phyloP scores from a whole-genome alignment of 345 rosid species.

The Luvunga scandens region DNA sequence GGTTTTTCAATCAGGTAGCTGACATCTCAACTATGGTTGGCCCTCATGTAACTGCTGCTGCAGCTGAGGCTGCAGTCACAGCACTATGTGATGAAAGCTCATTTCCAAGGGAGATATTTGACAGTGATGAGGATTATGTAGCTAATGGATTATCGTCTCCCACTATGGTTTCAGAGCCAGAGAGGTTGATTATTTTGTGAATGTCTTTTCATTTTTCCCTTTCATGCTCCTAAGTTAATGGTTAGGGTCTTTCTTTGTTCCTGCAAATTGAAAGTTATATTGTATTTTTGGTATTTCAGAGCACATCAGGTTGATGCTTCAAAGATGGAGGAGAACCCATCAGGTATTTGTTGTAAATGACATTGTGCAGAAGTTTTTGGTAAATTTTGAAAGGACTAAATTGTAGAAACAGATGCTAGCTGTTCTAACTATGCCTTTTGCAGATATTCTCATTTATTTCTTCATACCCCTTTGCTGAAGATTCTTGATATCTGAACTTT shows the following conservation, averaged over 20 bases:
- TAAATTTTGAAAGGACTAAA: neutral
- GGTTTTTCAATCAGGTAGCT: slow-evolving; percentile 41
- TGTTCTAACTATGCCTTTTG: neutral
- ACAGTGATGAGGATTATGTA: slow-evolving; percentile 28
- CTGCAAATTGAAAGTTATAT: slow-evolving; percentile 1
- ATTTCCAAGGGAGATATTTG: slow-evolving; percentile 71
- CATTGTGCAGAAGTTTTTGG: neutral
- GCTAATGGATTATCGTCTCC: slow-evolving; percentile 32
- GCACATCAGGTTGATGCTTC: slow-evolving; percentile 35
- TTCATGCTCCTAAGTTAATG: slow-evolving; percentile 1
- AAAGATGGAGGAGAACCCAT: slow-evolving; percentile 36
- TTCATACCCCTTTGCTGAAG: neutral
- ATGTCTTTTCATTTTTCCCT: neutral
- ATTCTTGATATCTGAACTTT: neutral
- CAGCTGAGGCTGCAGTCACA: slow-evolving; percentile 78
- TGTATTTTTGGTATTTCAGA: slow-evolving; percentile 34
- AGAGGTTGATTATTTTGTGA: slow-evolving; percentile 38
- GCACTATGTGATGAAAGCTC: slow-evolving; percentile 73
- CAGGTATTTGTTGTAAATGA: slow-evolving; percentile 34
- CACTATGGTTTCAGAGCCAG: slow-evolving; percentile 18
- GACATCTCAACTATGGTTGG: slow-evolving; percentile 60
- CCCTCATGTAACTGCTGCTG: slow-evolving; percentile 64
- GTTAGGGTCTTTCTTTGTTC: slow-evolving; percentile 3
- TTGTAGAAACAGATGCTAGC: neutral
- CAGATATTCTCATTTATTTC: neutral